Evolutionary conservation across 2,329 filamentous ascomycete species (phyloP), one percentile per base, ranked within the genome.

Genomic region (Colletotrichum sublineola): DNA sequence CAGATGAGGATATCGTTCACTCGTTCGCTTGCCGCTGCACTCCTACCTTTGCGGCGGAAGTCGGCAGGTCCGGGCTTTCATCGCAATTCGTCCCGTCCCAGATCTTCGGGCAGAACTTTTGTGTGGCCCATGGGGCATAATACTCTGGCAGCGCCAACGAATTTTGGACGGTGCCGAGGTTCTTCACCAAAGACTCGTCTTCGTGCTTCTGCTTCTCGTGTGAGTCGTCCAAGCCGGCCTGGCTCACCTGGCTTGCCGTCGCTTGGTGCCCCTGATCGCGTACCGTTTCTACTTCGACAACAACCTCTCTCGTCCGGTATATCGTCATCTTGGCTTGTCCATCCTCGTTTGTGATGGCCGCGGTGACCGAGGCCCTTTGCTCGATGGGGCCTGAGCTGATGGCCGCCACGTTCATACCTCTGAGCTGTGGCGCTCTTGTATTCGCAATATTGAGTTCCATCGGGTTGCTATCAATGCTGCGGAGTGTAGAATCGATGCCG

Each of bases 1-100:
- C 3, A 9, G 4, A 29, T 2, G 7, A 11, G 12, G 33, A 12
- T 1, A 14, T 12, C 33, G 33, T 48, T 52, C 33, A 50, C 15
- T n/a, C 46, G 58, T 55, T 60, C 5, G 52, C 36, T 56, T 64
- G 40, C 66, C 65, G 48, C 29, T 56, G 56, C 24, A 61, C 60
- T 11, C 60, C 66, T 20, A 65, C 60, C 24, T 73, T 73, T 31
- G 70, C 66, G 12, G 64, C 55, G 14, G 66, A 65, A 1, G 66
- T 33, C 29, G 70, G 70, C 40, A 73, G 38, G 20, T 61, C 38
- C n/a, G 60, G 70, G 46, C 70, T 60, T 55, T 73, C 65, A 46
- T 73, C 70, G 46, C 60, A 73, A 14, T 65, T 70, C 60, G 70
- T 73, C 38, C 70, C 70, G 40, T 73, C 70, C 70, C 70, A 73